Evolutionary conservation across 2,329 filamentous ascomycete genomes (phyloP), one percentile per base, ranked within the genome.

Genomic region (Fusarium devonianum): DNA sequence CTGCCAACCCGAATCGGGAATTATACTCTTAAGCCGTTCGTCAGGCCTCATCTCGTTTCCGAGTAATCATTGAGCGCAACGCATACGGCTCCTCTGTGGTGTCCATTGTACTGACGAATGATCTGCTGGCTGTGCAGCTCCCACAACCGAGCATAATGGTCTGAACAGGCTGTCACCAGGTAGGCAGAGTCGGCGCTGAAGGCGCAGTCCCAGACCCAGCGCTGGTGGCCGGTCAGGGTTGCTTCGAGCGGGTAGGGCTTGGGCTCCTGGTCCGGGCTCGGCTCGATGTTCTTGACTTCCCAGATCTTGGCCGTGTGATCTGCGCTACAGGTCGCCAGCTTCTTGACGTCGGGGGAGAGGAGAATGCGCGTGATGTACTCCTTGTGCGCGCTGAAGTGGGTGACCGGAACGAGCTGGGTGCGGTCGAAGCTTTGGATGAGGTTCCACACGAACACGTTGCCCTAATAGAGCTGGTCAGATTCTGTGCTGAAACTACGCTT

Each of bases 131-230:
- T 92, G 57, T 82, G 78, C 57, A 97, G 77, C 76, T 97, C 92
- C 92, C 92, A 97, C 47, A 97, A 75, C 13, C 92, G 82, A 2
- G 92, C 92, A 69, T 96, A 97, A 71, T 97, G 92, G 69, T 97
- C 92, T 30, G 88, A 93, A 69, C 91, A 96, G 5, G 92, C 92
- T 1, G 92, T 97, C 10, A 97, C 92, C 6, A 97, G 78, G 67
- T 97, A 97, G 1, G 92, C 92, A 23, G 88, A 92, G 70, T 97
- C 92, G 18, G 92, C 92, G 54, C 89, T 93, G 73, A 97, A 97
- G 1, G 92, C 92, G 67, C 92, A 97, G 71, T 97, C 92, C 92
- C 92, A 97, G 1, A 97, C 92, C 92, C 92, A 97, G 43, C 92
- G 86, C 74, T 97, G 92, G 73, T 97, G 92, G 44, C 89, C 90